phyloP scores from a whole-genome alignment of 108 stramenopile species.

The Fragilaria radians region DNA sequence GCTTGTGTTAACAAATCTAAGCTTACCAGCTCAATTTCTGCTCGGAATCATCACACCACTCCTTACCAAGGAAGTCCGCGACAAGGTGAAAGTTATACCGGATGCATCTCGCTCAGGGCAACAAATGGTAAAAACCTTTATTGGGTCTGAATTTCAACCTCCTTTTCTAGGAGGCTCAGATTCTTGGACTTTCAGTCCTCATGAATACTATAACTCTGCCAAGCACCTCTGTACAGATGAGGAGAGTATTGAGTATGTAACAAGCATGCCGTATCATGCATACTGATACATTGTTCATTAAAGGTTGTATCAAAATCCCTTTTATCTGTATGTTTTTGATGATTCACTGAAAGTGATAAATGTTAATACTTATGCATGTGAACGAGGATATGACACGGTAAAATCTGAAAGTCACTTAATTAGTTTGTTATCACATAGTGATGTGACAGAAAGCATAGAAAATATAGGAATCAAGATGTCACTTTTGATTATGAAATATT shows the following conservation, averaged over 20 bases:
- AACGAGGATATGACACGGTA: too few relatives aligned
- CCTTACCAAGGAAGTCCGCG: conserved; percentile 56
- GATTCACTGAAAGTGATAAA: too few relatives aligned
- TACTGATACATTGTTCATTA: too few relatives aligned
- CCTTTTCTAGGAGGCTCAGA: conserved; percentile 55
- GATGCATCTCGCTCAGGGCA: conserved; percentile 19
- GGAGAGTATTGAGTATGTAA: conserved; percentile 32
- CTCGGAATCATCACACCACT: conserved; percentile 54
- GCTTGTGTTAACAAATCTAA: conserved; percentile 45
- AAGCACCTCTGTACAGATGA: conserved; percentile 37
- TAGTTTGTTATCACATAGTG: too few relatives aligned
- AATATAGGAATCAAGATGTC: too few relatives aligned
- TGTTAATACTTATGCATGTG: too few relatives aligned
- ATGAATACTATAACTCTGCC: conserved; percentile 37
- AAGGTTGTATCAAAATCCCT: too few relatives aligned
- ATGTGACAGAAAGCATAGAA: too few relatives aligned
- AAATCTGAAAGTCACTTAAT: too few relatives aligned
- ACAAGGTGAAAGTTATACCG: conserved; percentile 66
- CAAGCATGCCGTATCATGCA: conserved; percentile 64
- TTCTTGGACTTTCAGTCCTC: conserved; percentile 37
- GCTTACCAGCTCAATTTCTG: conserved; percentile 42
- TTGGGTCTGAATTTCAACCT: conserved; percentile 53
- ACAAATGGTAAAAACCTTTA: conserved; percentile 40
- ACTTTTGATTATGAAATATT: too few relatives aligned
- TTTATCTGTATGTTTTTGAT: too few relatives aligned